These are phyloP conservation scores for Noccaea caerulescens DNA, from an alignment of 345 rosid species.

Conservation along the genomic window DNA sequence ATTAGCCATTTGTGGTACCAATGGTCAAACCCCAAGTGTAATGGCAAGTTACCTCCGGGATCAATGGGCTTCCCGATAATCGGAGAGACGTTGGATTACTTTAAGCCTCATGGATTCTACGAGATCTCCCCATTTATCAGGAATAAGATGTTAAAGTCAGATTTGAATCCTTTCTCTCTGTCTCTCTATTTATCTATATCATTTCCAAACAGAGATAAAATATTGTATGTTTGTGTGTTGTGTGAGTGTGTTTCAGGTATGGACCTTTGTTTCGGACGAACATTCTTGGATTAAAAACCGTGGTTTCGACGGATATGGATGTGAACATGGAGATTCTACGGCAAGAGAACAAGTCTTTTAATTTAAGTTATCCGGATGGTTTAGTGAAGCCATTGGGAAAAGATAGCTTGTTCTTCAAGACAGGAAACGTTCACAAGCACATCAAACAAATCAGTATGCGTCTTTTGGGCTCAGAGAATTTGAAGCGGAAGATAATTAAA, in stretches of 20 bases:
- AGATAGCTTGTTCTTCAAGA: slow-evolving; percentile 28
- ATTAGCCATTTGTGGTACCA: slow-evolving; percentile 35
- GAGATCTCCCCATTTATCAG: slow-evolving; percentile 41
- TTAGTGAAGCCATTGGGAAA: slow-evolving; percentile 42
- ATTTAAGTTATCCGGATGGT: slow-evolving; percentile 41
- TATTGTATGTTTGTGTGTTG: neutral
- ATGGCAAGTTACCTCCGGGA: slow-evolving; percentile 44
- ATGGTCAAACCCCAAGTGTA: slow-evolving; percentile 40
- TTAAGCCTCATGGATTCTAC: slow-evolving; percentile 21
- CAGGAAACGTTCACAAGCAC: slow-evolving; percentile 49
- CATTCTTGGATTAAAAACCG: slow-evolving; percentile 42
- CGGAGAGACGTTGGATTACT: slow-evolving; percentile 36
- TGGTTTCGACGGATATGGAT: slow-evolving; percentile 50
- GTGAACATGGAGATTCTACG: slow-evolving; percentile 47
- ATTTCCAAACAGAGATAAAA: neutral
- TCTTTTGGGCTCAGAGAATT: slow-evolving; percentile 41
- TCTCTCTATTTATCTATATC: neutral
- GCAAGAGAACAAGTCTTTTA: slow-evolving; percentile 52
- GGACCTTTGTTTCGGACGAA: slow-evolving; percentile 52
- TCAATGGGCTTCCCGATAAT: slow-evolving; percentile 42
- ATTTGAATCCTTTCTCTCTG: neutral
- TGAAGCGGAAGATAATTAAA: slow-evolving; percentile 35
- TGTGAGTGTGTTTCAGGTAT: slow-evolving; percentile 40
- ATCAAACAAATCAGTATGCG: slow-evolving; percentile 39
- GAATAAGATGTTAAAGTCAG: slow-evolving; percentile 28